These are phyloP conservation scores for Pyrenochaeta sp. DNA, from an alignment of 2,329 filamentous ascomycete genomes.

Conservation along the genomic window DNA sequence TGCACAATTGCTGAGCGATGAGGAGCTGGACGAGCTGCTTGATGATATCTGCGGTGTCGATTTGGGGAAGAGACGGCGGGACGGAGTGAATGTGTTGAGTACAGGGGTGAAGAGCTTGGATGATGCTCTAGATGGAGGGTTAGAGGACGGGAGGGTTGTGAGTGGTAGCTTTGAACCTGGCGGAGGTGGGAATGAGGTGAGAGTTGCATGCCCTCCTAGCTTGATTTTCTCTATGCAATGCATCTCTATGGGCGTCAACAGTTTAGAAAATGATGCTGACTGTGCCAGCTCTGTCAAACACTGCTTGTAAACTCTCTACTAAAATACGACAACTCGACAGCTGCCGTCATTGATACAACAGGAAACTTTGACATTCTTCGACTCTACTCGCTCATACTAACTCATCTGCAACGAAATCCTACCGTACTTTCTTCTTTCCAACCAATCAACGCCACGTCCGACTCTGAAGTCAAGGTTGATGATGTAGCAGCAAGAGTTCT, in stretches of 20 bases:
- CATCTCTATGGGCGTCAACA: neutral
- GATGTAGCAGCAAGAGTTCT: slow-evolving; percentile 49
- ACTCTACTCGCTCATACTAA: slow-evolving; percentile 45
- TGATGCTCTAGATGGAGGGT: slow-evolving; percentile 47
- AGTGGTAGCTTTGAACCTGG: slow-evolving; percentile 47
- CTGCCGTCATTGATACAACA: slow-evolving; percentile 57
- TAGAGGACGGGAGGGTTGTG: slow-evolving; percentile 46
- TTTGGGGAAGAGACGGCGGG: neutral
- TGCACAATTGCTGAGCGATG: slow-evolving; percentile 18
- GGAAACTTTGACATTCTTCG: slow-evolving; percentile 56
- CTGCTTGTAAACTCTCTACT: slow-evolving; percentile 53
- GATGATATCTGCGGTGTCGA: slow-evolving; percentile 7
- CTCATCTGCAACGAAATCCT: slow-evolving; percentile 21
- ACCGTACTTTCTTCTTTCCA: neutral
- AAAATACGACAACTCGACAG: slow-evolving; percentile 27
- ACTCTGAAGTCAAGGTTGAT: slow-evolving; percentile 14
- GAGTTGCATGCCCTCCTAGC: slow-evolving; percentile 7
- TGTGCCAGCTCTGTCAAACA: slow-evolving; percentile 27
- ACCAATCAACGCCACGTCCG: neutral
- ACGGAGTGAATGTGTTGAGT: slow-evolving; percentile 11
- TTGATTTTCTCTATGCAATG: neutral
- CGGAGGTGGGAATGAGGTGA: slow-evolving; percentile 31
- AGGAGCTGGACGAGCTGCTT: slow-evolving; percentile 24
- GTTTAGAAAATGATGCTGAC: neutral
- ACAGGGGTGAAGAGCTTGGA: slow-evolving; percentile 46